Evolutionary conservation across 257 asterid genomes (phyloP).

Genomic region (Solanum paucissectum): DNA sequence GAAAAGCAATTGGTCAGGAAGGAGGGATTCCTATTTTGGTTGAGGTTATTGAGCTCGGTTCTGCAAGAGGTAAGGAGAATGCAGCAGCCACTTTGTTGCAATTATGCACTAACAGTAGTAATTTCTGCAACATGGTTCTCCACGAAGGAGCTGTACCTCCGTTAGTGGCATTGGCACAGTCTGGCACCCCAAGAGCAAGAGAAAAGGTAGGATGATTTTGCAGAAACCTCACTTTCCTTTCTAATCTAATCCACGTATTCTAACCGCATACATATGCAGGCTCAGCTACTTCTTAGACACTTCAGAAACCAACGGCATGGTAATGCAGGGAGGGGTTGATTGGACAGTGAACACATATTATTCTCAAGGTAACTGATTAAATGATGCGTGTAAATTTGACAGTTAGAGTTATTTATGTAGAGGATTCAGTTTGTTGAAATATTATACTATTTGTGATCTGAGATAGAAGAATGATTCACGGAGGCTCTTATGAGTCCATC

Average conservation of each 20-base stretch:
- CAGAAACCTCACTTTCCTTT: background rate
- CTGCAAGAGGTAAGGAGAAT: too few species aligned
- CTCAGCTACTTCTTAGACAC: constrained; percentile 23
- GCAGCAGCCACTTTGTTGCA: background rate
- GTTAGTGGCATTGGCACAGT: constrained; percentile 15
- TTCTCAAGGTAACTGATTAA: background rate
- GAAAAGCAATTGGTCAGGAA: too few species aligned
- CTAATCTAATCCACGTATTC: background rate
- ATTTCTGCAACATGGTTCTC: constrained; percentile 20
- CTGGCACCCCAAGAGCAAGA: constrained; percentile 15
- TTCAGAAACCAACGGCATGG: constrained; percentile 28
- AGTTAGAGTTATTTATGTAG: background rate
- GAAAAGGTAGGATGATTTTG: constrained; percentile 11
- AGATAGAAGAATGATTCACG: background rate
- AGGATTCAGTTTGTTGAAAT: background rate
- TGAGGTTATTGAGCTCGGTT: too few species aligned
- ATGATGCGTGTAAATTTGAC: background rate
- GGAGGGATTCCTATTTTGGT: background rate
- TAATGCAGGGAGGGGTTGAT: constrained; percentile 17
- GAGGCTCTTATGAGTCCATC: background rate
- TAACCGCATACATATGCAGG: constrained; percentile 1
- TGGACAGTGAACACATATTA: background rate
- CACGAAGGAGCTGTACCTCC: constrained; percentile 32
- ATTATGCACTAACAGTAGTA: background rate
- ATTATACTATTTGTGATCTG: background rate